Evolutionary conservation across 1,139 yeast genomes (phyloP), one percentile per base, ranked within the genome.

Genomic region (Eremothecium sinecaudum): DNA sequence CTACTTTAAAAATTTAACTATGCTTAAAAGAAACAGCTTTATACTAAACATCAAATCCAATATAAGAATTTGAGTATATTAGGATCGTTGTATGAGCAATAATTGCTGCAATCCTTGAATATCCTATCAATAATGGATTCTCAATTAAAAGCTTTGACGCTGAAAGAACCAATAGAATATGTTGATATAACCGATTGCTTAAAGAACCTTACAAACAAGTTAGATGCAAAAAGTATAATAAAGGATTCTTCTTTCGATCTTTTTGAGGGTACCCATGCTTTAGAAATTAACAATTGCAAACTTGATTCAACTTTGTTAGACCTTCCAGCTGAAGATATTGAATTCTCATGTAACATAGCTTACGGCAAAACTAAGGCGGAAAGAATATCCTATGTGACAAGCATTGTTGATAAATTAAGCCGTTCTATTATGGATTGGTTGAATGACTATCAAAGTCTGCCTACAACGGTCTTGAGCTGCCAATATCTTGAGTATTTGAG

Each of bases 201-300:
- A 18, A 58, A 62, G 24, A 42, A 44, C 2, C 58, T 68, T 21
- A 45, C 67, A 16, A 38, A 43, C 9, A 41, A 43, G 4, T 53
- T 73, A 27, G 48, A 56, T 21, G 59, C 64, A 21, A 62, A 50
- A 27, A 43, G 62, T 30, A 75, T 80, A 13, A 67, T 73, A 3
- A 73, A 73, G 46, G 65, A 70, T 2, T 64, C 69, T 0, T 52
- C 57, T 24, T 79, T 79, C 53, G 71, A 76, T 40, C 56, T 79
- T 24, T 63, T 79, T 36, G 83, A 78, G 47, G 87, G 87, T 0
- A 78, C 92, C 0, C 71, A 82, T 46, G 86, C 92, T 0, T 58
- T 79, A 35, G 92, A 80, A 51, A 67, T 75, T 4, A 59, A 68
- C 36, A 79, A 79, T 47, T 59, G 64, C n/a, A 69, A 67, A 39